phyloP scores from a whole-genome alignment of 805 yeast species.

The Phaffomyces antillensis region DNA sequence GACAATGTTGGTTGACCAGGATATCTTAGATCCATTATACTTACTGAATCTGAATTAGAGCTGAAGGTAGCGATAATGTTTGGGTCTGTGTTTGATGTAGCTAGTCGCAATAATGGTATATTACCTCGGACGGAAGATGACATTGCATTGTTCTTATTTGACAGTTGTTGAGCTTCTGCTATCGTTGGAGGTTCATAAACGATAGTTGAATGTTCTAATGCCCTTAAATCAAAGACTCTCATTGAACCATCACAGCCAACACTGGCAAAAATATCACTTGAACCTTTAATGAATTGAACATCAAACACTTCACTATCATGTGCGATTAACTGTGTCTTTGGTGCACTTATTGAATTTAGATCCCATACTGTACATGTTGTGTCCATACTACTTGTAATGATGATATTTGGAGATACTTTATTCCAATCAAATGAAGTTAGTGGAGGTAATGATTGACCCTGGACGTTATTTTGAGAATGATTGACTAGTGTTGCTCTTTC shows the following conservation, averaged over 20 bases:
- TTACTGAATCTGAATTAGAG: conserved; percentile 55
- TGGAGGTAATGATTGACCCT: conserved; percentile 56
- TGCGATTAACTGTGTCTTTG: conserved; percentile 90
- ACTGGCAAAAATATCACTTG: conserved; percentile 75
- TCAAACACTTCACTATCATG: conserved; percentile 95
- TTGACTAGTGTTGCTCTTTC: conserved; percentile 35
- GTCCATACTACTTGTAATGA: conserved; percentile 85
- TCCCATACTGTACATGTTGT: conserved; percentile 99
- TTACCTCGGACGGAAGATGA: conserved; percentile 7
- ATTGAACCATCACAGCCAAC: conserved; percentile 96
- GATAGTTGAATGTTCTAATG: conserved; percentile 89
- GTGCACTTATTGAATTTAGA: conserved; percentile 50
- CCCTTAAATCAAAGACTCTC: conserved; percentile 82
- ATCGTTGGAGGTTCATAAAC: conserved; percentile 66
- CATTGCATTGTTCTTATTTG: not conserved
- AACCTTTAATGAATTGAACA: conserved; percentile 72
- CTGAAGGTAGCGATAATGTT: conserved; percentile 82
- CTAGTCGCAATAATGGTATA: conserved; percentile 56
- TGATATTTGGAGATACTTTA: conserved; percentile 53
- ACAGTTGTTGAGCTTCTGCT: not conserved
- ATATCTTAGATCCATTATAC: conserved; percentile 75
- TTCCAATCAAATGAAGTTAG: conserved; percentile 95
- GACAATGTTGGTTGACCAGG: conserved; percentile 78
- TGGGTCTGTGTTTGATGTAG: conserved; percentile 73
- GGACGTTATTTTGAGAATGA: conserved; percentile 34